Evolutionary conservation across 331 rosid genomes (phyloP), one percentile per base, ranked within the genome.

Genomic region (Acacia pycnantha): DNA sequence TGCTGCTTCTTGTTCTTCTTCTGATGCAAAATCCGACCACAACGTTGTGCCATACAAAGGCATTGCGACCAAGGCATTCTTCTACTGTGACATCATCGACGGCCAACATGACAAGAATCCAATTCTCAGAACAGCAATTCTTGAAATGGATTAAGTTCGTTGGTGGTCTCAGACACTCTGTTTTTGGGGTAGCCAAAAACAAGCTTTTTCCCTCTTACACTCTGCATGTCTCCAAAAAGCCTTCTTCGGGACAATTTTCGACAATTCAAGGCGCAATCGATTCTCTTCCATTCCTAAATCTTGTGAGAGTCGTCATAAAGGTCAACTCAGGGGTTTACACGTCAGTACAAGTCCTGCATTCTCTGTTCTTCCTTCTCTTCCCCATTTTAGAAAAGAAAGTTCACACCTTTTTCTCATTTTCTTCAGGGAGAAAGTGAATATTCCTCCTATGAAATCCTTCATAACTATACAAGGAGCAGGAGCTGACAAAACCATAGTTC

Each of bases 401-500:
- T 70, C 58, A 70, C 14, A 64, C 22, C n/a, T 40, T 56, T 68
- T 27, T 29, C 37, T n/a, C 61, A 12, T 13, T 79, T 22, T 12
- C 79, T 84, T 10, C 88, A 93, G 99, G 86, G 99, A 96, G 84
- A 96, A 96, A 83, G 98, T 96, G 15, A 90, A 51, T 78, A 94
- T 96, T 77, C 98, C 97, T 11, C 83, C 89, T 26, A 81, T 92
- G 26, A 96, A 96, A 88, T 92, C 95, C 6, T 96, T 82, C 90
- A 87, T 96, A 89, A 92, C 93, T 66, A 90, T 96, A 79, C 86
- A 96, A 89, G 99, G 99, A 85, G 98, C 86, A 46, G 99, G 97
- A 21, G 93, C 98, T 24, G 98, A 91, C 37, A 85, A 89, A 77
- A 96, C 99, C 69, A 92, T 92, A 11, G 93, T 96, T 85, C 96